Evolutionary conservation across 495 filamentous ascomycete species (phyloP), one percentile per base, ranked within the genome.

Genomic region (Talaromyces borbonicus): DNA sequence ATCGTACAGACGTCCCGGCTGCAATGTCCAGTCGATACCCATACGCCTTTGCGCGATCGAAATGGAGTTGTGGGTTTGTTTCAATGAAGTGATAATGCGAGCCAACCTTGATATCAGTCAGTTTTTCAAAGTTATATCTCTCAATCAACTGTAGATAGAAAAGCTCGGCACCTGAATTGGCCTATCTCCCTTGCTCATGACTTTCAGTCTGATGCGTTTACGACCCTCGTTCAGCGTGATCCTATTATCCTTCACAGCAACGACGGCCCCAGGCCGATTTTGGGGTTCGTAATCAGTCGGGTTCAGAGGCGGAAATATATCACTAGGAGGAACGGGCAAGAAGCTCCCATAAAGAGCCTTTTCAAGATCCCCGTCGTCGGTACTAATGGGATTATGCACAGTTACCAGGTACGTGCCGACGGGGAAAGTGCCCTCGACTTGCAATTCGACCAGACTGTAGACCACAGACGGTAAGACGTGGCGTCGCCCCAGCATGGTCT

Each of bases 61-160:
- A 98, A 56, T 86, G 79, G 44, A 98, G 70, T 61, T 84, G 78
- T 16, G 90, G 85, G 58, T 98, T 98, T 16, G 80, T 84, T 69
- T 98, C 92, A 56, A 95, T 77, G 61, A 98, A 88, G 65, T 97
- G 90, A 64, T 97, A 98, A 61, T 98, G 92, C 47, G 87, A 94
- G 15, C 92, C 92, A 51, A 90, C 73, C 79, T 84, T n/a, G n/a
- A 54, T 15, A 49, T 47, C 9, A 11, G 33, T 47, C 9, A 11
- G 33, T 16, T 38, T 38, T 18, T 16, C 9, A n/a, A n/a, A n/a
- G n/a, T n/a, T 29, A 29, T 12, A 24, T 18, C 35, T 29, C 14
- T 41, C 14, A 4, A 29, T 5, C 18, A 24, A 3, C 8, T 30
- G 3, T 23, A 4, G 23, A 15, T 1, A 7, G 23, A n/a, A 8